Conservation (phyloP, 768 basidiomycete species). For the Tulasnella sp. region DNA sequence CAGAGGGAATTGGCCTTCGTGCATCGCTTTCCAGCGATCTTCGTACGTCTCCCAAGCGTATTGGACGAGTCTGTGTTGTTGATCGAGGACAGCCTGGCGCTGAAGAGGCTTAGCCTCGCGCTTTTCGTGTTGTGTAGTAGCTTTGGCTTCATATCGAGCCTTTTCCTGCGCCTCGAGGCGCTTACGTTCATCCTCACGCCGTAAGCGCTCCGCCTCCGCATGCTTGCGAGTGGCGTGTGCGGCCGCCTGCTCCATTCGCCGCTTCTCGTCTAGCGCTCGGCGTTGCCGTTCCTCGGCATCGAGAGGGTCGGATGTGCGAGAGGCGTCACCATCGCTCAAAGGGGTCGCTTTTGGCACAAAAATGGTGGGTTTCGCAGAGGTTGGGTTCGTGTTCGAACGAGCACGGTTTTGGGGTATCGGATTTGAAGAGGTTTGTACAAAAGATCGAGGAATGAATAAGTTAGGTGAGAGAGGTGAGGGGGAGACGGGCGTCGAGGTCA, state of each 20-base stretch:
- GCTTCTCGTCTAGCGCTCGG: slow-evolving; percentile 25
- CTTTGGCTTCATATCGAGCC: not conserved
- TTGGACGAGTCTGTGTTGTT: slow-evolving; percentile 17
- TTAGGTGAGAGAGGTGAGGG: not conserved
- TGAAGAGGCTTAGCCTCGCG: slow-evolving; percentile 10
- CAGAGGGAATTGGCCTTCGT: slow-evolving; percentile 22
- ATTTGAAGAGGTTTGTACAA: slow-evolving; percentile 16
- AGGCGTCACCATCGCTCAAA: slow-evolving; percentile 16
- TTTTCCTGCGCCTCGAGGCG: slow-evolving; percentile 2
- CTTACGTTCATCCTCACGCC: slow-evolving; percentile 5
- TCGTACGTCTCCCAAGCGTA: slow-evolving; percentile 35
- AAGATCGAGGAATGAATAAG: not conserved
- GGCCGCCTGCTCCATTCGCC: slow-evolving; percentile 27
- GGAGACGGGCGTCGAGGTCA: not conserved
- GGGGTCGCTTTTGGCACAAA: not conserved
- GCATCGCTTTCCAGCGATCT: slow-evolving; percentile 28
- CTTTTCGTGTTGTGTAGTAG: not conserved
- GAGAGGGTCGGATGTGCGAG: not conserved
- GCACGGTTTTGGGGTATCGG: not conserved
- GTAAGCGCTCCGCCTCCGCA: not conserved
- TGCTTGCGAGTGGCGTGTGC: not conserved
- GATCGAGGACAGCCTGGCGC: not conserved
- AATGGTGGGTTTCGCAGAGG: not conserved
- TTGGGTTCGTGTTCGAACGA: not conserved
- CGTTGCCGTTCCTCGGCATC: slow-evolving; percentile 11